Conservation (phyloP, 1,284 basidiomycete genomes). For the Moesziomyces antarcticus region DNA sequence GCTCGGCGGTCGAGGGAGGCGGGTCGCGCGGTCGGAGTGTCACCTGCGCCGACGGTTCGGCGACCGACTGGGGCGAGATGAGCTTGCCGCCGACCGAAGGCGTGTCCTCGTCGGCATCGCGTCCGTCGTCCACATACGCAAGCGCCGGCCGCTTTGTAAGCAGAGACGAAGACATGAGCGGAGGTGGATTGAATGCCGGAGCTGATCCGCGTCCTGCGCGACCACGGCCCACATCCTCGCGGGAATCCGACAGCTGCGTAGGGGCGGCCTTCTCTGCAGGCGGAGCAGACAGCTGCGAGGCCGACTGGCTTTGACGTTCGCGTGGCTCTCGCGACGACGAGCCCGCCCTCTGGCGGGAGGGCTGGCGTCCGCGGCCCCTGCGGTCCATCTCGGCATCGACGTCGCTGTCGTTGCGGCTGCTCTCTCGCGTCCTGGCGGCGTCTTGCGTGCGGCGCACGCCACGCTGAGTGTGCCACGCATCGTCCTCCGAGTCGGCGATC, state of each 20-base stretch:
- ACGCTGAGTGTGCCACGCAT: slow-evolving; percentile 14
- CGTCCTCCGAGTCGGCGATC: slow-evolving; percentile 41
- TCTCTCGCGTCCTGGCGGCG: slow-evolving; percentile 18
- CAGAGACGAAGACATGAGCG: slow-evolving; percentile 37
- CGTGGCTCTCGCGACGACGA: slow-evolving; percentile 28
- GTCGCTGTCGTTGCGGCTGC: slow-evolving; percentile 26
- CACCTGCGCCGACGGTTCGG: slow-evolving; percentile 52
- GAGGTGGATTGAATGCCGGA: slow-evolving; percentile 27
- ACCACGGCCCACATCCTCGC: slow-evolving; percentile 29
- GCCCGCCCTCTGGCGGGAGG: slow-evolving; percentile 21
- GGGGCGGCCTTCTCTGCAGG: background rate
- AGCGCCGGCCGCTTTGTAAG: slow-evolving; percentile 38
- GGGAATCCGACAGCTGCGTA: background rate
- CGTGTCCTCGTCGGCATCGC: slow-evolving; percentile 39
- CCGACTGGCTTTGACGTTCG: slow-evolving; percentile 13
- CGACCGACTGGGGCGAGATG: slow-evolving; percentile 33
- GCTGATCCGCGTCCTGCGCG: slow-evolving; percentile 6
- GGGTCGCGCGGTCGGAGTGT: slow-evolving; percentile 49
- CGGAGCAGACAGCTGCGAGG: slow-evolving; percentile 7
- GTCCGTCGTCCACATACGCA: slow-evolving; percentile 43
- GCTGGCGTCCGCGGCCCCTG: slow-evolving; percentile 36
- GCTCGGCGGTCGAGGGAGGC: slow-evolving; percentile 43
- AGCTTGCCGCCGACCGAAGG: slow-evolving; percentile 47
- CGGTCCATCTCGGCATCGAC: slow-evolving; percentile 36
- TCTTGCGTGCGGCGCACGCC: slow-evolving; percentile 1